These are phyloP conservation scores for Chrysoporthe austroafricana DNA, from an alignment of 2,329 filamentous ascomycete genomes.

Conservation along the genomic window DNA sequence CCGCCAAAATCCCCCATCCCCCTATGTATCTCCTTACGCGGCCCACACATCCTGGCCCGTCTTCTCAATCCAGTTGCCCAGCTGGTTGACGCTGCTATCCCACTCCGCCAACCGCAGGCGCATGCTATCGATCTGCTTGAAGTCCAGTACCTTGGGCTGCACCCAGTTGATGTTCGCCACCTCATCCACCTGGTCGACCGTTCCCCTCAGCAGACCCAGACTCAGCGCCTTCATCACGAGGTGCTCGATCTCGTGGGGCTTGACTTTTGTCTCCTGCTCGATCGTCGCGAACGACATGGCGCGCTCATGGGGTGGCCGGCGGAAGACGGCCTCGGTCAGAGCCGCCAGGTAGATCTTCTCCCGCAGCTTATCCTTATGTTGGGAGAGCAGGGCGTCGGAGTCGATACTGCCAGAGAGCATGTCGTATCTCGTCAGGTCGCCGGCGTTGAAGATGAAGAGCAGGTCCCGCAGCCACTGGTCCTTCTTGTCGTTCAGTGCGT, in stretches of 20 bases:
- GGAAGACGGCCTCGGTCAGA: constrained; percentile 94
- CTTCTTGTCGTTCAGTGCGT: constrained; percentile 72
- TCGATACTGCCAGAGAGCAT: constrained; percentile 78
- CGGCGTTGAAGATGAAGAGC: constrained; percentile 97
- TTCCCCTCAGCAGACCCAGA: constrained; percentile 84
- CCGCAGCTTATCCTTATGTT: constrained; percentile 83
- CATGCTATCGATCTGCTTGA: constrained; percentile 94
- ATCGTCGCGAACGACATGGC: constrained; percentile 92
- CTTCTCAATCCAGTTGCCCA: constrained; percentile 96
- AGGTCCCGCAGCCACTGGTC: constrained; percentile 91
- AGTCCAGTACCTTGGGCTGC: constrained; percentile 95
- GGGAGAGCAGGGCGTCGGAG: constrained; percentile 76
- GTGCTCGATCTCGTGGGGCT: constrained; percentile 91
- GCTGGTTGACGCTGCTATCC: constrained; percentile 93
- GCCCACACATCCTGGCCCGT: constrained; percentile 97
- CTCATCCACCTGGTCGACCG: constrained; percentile 94
- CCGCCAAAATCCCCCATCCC: constrained; percentile 3
- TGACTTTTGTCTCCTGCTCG: constrained; percentile 88
- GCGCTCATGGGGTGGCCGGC: constrained; percentile 91
- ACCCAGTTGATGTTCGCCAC: constrained; percentile 98
- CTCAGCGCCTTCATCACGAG: constrained; percentile 99
- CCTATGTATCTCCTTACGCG: constrained; percentile 52
- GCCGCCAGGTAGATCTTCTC: constrained; percentile 98
- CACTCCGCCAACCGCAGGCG: constrained; percentile 85
- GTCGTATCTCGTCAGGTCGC: constrained; percentile 87